phyloP scores from a whole-genome alignment of 2,329 filamentous ascomycete species.

The Stagonosporopsis rhizophila region DNA sequence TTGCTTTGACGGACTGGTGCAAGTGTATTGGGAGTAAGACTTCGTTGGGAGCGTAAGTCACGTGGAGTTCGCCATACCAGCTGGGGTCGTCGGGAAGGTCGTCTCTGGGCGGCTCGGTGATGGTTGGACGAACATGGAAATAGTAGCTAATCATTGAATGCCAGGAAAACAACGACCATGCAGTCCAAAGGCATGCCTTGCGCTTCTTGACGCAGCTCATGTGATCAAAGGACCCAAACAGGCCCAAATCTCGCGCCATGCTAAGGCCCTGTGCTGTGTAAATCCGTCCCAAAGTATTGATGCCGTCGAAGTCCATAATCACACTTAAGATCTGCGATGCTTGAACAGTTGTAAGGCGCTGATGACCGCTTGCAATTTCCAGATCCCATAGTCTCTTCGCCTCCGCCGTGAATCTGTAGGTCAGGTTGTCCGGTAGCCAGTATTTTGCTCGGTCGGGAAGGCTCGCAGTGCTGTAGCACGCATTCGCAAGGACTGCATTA shows the following conservation, averaged over 20 bases:
- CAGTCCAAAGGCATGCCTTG: constrained; percentile 1
- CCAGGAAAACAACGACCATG: constrained; percentile 2
- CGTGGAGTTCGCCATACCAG: constrained; percentile 2
- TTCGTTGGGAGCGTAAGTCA: constrained; percentile 1
- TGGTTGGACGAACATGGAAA: not conserved
- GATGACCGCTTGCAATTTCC: constrained; percentile 1
- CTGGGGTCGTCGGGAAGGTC: not conserved
- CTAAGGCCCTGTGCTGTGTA: constrained; percentile 1
- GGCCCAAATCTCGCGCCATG: not conserved
- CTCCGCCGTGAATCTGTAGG: constrained; percentile 20
- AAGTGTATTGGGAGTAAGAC: not conserved
- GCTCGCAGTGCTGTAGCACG: not conserved
- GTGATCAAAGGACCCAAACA: not conserved
- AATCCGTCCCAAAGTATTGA: not conserved
- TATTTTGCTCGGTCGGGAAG: constrained; percentile 8
- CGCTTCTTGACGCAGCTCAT: not conserved
- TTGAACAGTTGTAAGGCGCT: not conserved
- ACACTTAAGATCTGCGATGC: constrained; percentile 4
- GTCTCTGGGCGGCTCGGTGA: not conserved
- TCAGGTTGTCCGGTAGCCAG: constrained; percentile 20
- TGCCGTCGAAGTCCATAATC: constrained; percentile 8
- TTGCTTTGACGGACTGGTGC: not conserved
- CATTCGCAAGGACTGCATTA: constrained; percentile 9
- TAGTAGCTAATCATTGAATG: constrained; percentile 10
- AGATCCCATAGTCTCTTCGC: constrained; percentile 23